Evolutionary conservation across 2,329 filamentous ascomycete genomes (phyloP).

Genomic region (Talaromyces sp.): DNA sequence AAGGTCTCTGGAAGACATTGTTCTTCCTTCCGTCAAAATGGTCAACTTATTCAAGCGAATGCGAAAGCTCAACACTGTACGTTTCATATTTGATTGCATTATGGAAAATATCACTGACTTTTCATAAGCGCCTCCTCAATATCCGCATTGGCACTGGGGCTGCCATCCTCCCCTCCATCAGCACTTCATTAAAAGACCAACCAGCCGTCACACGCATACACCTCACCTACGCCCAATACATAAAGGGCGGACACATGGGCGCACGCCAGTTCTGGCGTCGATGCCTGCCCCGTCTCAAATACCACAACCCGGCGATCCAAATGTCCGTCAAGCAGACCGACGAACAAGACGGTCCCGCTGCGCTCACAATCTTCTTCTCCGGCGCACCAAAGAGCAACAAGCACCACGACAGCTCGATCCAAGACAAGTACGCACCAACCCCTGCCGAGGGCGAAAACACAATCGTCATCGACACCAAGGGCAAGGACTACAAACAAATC

Average conservation of each 20-base stretch:
- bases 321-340: constrained; percentile 73
- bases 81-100: constrained; percentile 12
- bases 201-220: constrained; percentile 38
- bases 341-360: constrained; percentile 42
- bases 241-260: constrained; percentile 34
- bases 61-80: constrained; percentile 66
- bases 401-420: constrained; percentile 18
- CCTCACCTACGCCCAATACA: constrained; percentile 40
- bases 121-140: constrained; percentile 56
- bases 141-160: constrained; percentile 80
- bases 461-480: constrained; percentile 33
- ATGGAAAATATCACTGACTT: constrained; percentile 17
- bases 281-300: constrained; percentile 82
- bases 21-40: constrained; percentile 30
- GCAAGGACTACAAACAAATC: constrained; percentile 35
- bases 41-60: constrained; percentile 58
- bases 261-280: constrained; percentile 82
- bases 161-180: constrained; percentile 60
- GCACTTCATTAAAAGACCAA: constrained; percentile 26
- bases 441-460: constrained; percentile 26
- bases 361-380: constrained; percentile 39
- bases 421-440: constrained; percentile 30
- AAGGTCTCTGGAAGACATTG: constrained; percentile 12
- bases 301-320: constrained; percentile 78
- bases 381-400: constrained; percentile 23